Evolutionary conservation across 2,329 filamentous ascomycete species (phyloP), one percentile per base, ranked within the genome.

Genomic region (Talaromyces sp.): DNA sequence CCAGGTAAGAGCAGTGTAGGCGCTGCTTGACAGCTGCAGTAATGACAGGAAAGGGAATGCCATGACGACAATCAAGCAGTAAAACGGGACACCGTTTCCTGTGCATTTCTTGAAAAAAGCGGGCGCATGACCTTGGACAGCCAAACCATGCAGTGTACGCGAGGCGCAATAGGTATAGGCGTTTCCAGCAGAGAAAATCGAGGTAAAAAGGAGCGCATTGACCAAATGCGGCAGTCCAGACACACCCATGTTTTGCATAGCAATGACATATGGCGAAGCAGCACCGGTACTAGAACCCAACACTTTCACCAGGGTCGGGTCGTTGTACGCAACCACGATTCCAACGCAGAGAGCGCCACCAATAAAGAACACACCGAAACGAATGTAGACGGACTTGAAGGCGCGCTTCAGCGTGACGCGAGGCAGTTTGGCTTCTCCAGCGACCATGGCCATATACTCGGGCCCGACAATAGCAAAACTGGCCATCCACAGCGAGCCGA

Each of bases 381-480:
- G 87, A 72, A 88, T 89, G 71, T 91, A 91, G 0, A 91, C 87
- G 56, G 87, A 85, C 62, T 90, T 90, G 73, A 87, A 91, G 0
- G 89, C 90, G 24, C 83, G 84, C 0, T 89, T 89, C 75, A 93
- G 86, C 38, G 87, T 83, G 13, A 77, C 76, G 4, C 87, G 83
- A 0, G 89, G 88, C 63, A 89, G 87, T 66, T 87, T 84, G 1
- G 87, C 84, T 70, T 91, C 89, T 21, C 85, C 87, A 3, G 43
- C 55, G 17, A 61, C 59, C 59, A 61, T 61, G 6, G 77, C 71
- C 65, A 89, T 84, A 70, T 87, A 87, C 67, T 89, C 86, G 0
- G 86, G 85, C 0, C 86, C 86, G 11, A 83, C 81, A 57, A 88
- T 81, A 1, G 84, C 84, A 67, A 89, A 88, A 13, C 82, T 81